phyloP scores from a whole-genome alignment of 2,329 filamentous ascomycete species.

The Teratosphaeria destructans region DNA sequence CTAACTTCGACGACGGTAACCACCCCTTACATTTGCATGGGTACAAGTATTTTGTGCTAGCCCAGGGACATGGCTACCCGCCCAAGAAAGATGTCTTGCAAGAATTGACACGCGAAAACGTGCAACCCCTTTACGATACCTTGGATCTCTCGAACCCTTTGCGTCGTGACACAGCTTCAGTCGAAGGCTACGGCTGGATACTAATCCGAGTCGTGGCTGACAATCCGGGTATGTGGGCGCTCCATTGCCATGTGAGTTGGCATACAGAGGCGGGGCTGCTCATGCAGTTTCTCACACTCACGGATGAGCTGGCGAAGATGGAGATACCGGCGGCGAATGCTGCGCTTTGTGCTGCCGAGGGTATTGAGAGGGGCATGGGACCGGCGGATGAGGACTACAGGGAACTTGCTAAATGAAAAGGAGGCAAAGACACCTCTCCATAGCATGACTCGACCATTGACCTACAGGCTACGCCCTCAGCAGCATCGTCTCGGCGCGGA shows the following conservation, averaged over 20 bases:
- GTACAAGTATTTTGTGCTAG: conserved; percentile 28
- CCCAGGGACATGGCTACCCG: conserved; percentile 26
- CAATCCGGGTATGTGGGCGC: conserved; percentile 48
- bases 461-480: no score
- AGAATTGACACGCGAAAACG: conserved; percentile 15
- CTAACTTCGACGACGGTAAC: conserved; percentile 27
- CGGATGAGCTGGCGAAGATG: conserved; percentile 35
- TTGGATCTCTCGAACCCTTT: conserved; percentile 33
- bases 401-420: conserved; percentile 9
- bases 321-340: conserved; percentile 36
- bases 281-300: conserved; percentile 48
- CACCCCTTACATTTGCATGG: conserved; percentile 29
- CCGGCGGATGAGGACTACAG: conserved; percentile 37
- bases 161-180: conserved; percentile 43
- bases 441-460: no score
- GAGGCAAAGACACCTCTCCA: no score
- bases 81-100: conserved; percentile 13
- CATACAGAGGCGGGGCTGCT: conserved; percentile 48
- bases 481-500: no score
- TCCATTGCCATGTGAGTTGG: conserved; percentile 52
- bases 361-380: conserved; percentile 38
- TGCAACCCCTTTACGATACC: conserved; percentile 22
- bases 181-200: conserved; percentile 46
- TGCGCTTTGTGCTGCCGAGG: conserved; percentile 37
- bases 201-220: conserved; percentile 46